A percentile compares a stretch with the other conserved stretches of the same genome.
Evolutionary conservation across 2,329 filamentous ascomycete species (phyloP).

Genomic region (Arthroderma sp.): DNA sequence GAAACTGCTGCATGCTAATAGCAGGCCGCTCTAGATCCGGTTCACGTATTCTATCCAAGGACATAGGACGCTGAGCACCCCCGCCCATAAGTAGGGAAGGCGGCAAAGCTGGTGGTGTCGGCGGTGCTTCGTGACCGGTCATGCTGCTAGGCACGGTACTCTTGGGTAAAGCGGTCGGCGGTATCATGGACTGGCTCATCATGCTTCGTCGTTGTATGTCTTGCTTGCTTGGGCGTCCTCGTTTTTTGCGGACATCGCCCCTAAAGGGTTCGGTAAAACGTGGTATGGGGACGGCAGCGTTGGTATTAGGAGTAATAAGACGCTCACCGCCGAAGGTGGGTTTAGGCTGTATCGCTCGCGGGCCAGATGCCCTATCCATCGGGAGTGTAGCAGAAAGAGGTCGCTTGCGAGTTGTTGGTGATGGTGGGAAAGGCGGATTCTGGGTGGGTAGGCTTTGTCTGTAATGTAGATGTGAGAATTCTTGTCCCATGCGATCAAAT

Average conservation of each 20-base stretch:
- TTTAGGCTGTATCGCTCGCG: slow-evolving; percentile 30
- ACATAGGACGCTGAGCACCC: too few relatives aligned
- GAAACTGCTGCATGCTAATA: not conserved
- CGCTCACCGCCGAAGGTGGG: slow-evolving; percentile 21
- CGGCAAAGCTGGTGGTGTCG: too few relatives aligned
- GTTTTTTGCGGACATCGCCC: slow-evolving; percentile 27
- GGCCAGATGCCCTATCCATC: slow-evolving; percentile 14
- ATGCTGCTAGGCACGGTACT: too few relatives aligned
- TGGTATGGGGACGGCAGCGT: slow-evolving; percentile 22
- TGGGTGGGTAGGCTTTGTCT: slow-evolving; percentile 12
- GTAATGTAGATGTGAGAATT: slow-evolving; percentile 13
- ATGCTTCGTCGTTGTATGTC: slow-evolving; percentile 28
- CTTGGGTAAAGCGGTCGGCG: too few relatives aligned
- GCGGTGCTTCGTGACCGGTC: too few relatives aligned
- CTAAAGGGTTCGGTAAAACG: slow-evolving; percentile 18
- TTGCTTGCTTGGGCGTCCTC: slow-evolving; percentile 31
- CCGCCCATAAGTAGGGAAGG: too few relatives aligned
- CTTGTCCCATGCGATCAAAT: slow-evolving; percentile 23
- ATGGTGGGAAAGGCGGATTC: slow-evolving; percentile 8
- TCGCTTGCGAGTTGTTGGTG: slow-evolving; percentile 14
- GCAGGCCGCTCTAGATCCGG: too few relatives aligned
- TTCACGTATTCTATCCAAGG: too few relatives aligned
- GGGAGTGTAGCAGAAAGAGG: slow-evolving; percentile 18
- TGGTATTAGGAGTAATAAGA: slow-evolving; percentile 21
- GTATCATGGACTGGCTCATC: slow-evolving; percentile 19